phyloP scores from a whole-genome alignment of 139 green algal species.

The Chlamydomonas asymmetrica region DNA sequence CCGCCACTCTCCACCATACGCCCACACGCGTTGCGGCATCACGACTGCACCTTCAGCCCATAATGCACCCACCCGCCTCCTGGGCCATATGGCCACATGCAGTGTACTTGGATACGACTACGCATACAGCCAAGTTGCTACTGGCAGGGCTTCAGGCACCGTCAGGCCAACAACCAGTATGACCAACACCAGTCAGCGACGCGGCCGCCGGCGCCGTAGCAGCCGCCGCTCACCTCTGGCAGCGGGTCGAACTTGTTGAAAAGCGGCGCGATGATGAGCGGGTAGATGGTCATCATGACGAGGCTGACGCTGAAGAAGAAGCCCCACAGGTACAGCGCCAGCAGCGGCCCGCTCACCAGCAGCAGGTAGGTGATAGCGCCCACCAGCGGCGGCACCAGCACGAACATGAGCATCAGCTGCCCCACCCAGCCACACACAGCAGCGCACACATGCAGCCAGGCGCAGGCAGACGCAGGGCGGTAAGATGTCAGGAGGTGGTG shows the following conservation, averaged over 20 bases:
- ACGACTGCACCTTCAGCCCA: too few relatives aligned
- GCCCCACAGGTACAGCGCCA: constrained; percentile 82
- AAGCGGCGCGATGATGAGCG: constrained; percentile 65
- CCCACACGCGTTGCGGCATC: too few relatives aligned
- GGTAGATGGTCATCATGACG: constrained; percentile 78
- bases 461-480: too few relatives aligned
- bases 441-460: background rate
- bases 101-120: too few relatives aligned
- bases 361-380: constrained; percentile 71
- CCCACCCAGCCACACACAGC: background rate
- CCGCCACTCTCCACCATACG: too few relatives aligned
- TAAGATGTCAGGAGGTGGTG: too few relatives aligned
- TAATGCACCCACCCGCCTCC: too few relatives aligned
- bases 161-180: too few relatives aligned
- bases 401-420: constrained; percentile 52
- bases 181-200: too few relatives aligned
- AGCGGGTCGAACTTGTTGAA: constrained; percentile 88
- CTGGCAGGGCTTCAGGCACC: too few relatives aligned
- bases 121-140: too few relatives aligned
- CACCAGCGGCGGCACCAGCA: constrained; percentile 78
- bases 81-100: too few relatives aligned
- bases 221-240: constrained; percentile 32
- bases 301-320: constrained; percentile 78
- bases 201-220: background rate
- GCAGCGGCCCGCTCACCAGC: constrained; percentile 46